Conservation (phyloP, 257 asterid species). For the Coffea canephora region DNA sequence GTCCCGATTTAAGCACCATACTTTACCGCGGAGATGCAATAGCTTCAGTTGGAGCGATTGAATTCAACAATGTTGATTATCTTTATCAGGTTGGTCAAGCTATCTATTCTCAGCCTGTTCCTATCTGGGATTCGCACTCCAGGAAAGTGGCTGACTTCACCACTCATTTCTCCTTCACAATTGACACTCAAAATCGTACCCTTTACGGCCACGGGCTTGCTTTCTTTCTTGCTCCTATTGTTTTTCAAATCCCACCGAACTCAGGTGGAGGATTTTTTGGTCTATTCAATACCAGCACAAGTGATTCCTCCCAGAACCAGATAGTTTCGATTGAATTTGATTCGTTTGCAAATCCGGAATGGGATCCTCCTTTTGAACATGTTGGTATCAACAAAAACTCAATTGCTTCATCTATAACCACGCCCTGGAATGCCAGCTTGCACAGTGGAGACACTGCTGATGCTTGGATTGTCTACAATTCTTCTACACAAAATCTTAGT, state of each 20-base stretch:
- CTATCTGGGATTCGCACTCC: constrained; percentile 33
- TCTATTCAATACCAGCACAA: constrained; percentile 25
- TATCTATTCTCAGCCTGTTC: constrained; percentile 25
- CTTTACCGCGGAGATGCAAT: constrained; percentile 34
- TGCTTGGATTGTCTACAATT: constrained; percentile 31
- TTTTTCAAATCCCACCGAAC: constrained; percentile 33
- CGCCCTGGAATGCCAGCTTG: constrained; percentile 33
- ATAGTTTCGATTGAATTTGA: constrained; percentile 36
- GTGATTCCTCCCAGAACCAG: constrained; percentile 20
- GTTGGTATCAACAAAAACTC: constrained; percentile 38
- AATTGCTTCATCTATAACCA: constrained; percentile 18
- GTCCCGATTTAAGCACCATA: constrained; percentile 19
- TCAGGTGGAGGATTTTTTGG: constrained; percentile 47
- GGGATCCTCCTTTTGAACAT: constrained; percentile 41
- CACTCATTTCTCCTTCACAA: constrained; percentile 28
- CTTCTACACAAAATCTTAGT: constrained; percentile 27
- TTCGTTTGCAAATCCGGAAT: constrained; percentile 22
- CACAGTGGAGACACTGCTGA: constrained; percentile 27
- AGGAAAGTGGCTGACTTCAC: constrained; percentile 29
- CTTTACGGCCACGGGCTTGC: constrained; percentile 29
- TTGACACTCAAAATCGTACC: constrained; percentile 22
- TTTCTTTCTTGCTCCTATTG: constrained; percentile 42
- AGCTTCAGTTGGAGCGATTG: constrained; percentile 21
- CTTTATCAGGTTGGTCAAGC: constrained; percentile 32
- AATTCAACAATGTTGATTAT: constrained; percentile 13